Percentiles rank a stretch among this genome's conserved stretches.
These are phyloP conservation scores for Sphagnum magellanicum DNA, from an alignment of 228 moss, liverwort and hornwort genomes.

Conservation along the genomic window DNA sequence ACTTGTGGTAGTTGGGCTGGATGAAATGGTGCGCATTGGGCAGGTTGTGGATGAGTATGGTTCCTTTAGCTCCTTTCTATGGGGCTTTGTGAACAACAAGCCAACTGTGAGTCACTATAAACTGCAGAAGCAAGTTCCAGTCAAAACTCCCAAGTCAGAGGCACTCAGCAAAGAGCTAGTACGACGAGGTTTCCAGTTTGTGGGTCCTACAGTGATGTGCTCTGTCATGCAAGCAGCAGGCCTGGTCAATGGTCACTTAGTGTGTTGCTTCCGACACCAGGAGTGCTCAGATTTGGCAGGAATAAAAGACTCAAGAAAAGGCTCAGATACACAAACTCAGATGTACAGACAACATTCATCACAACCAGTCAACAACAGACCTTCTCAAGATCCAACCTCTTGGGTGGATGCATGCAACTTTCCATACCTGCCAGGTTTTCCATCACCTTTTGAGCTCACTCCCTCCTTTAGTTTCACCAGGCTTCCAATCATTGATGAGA, in stretches of 20 bases:
- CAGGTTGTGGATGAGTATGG: slow-evolving; percentile 78
- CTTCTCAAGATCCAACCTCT: too few species aligned
- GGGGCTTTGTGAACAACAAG: slow-evolving; percentile 83
- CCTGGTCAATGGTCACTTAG: slow-evolving; percentile 75
- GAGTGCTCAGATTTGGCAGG: slow-evolving; percentile 9
- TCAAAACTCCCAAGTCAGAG: slow-evolving; percentile 82
- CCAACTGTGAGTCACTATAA: slow-evolving; percentile 61
- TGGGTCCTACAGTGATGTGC: slow-evolving; percentile 82
- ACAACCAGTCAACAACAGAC: too few species aligned
- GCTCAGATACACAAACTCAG: too few species aligned
- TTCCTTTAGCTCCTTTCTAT: slow-evolving; percentile 71
- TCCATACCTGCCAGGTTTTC: too few species aligned
- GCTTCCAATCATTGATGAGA: too few species aligned
- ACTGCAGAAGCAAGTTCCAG: slow-evolving; percentile 74
- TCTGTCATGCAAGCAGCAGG: slow-evolving; percentile 93
- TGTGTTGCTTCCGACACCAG: slow-evolving; percentile 63
- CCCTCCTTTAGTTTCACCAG: too few species aligned
- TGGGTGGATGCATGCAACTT: too few species aligned
- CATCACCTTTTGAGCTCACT: too few species aligned
- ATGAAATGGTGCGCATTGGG: too few species aligned
- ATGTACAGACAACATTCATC: too few species aligned
- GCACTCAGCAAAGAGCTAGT: slow-evolving; percentile 78
- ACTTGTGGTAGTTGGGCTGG: too few species aligned
- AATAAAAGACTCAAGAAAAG: too few species aligned
- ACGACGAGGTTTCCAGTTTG: slow-evolving; percentile 76